Evolutionary conservation across 2,329 filamentous ascomycete genomes (phyloP).

Genomic region (Pseudogymnoascus sp.): DNA sequence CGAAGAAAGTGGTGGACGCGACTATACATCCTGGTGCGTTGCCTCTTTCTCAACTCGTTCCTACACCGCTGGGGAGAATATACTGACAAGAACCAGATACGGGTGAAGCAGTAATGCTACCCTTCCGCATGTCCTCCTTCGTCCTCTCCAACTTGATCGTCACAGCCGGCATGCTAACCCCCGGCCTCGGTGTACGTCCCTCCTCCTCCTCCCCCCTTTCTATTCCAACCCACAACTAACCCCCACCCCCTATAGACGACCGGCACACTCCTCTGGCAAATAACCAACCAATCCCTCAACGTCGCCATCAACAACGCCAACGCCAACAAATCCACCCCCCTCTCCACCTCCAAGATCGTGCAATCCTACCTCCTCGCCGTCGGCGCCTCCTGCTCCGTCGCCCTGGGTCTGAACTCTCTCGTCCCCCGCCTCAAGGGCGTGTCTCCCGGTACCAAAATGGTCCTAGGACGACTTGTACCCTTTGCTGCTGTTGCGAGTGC

Average conservation of each 20-base stretch:
- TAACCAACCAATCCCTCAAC: slow-evolving; percentile 95
- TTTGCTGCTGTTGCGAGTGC: slow-evolving; percentile 93
- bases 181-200: slow-evolving; percentile 63
- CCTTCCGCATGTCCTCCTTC: slow-evolving; percentile 96
- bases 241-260: slow-evolving; percentile 47
- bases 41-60: not conserved
- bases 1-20: slow-evolving; percentile 96
- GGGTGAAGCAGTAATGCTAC: slow-evolving; percentile 82
- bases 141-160: slow-evolving; percentile 90
- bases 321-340: slow-evolving; percentile 91
- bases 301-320: slow-evolving; percentile 97
- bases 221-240: not conserved
- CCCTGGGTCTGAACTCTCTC: slow-evolving; percentile 81
- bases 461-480: slow-evolving; percentile 82
- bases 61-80: slow-evolving; percentile 4
- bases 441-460: slow-evolving; percentile 65
- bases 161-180: slow-evolving; percentile 94
- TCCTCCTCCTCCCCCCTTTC: not conserved
- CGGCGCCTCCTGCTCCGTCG: slow-evolving; percentile 86
- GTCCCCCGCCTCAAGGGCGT: slow-evolving; percentile 78
- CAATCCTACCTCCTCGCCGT: slow-evolving; percentile 92
- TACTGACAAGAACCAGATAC: slow-evolving; percentile 57
- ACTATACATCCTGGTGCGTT: slow-evolving; percentile 83
- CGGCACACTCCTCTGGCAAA: slow-evolving; percentile 89
- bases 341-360: slow-evolving; percentile 71